phyloP scores from a whole-genome alignment of 2,329 filamentous ascomycete species.

The Sporothrix euskadiensis region DNA sequence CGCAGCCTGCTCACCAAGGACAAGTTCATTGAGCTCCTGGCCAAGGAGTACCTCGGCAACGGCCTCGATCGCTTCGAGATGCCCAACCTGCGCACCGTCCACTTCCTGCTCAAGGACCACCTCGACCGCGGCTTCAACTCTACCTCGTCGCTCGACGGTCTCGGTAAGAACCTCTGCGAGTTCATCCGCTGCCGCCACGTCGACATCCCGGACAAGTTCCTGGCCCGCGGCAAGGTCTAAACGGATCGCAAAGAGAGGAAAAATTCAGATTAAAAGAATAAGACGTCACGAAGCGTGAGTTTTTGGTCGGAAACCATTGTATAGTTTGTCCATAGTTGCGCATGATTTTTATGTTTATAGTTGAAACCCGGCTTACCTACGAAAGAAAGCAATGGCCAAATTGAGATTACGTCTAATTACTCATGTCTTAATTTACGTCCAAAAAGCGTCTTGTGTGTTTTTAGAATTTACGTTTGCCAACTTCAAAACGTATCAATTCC shows the following conservation, averaged over 20 bases:
- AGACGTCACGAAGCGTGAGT: too few species aligned
- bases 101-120: slow-evolving; percentile 34
- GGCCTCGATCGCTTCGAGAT: slow-evolving; percentile 51
- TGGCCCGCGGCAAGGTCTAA: slow-evolving; percentile 35
- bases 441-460: neutral
- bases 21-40: slow-evolving; percentile 43
- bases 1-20: slow-evolving; percentile 44
- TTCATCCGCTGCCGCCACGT: slow-evolving; percentile 44
- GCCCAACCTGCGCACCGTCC: slow-evolving; percentile 41
- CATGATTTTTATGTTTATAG: neutral
- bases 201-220: slow-evolving; percentile 47
- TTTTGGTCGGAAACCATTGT: neutral
- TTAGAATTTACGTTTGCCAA: neutral
- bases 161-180: slow-evolving; percentile 30
- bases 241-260: neutral
- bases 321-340: slow-evolving; percentile 6
- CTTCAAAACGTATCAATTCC: neutral
- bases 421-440: neutral
- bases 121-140: slow-evolving; percentile 40
- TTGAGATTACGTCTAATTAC: neutral
- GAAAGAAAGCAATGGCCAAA: neutral
- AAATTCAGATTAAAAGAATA: neutral
- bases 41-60: slow-evolving; percentile 42
- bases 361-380: neutral
- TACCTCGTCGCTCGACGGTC: slow-evolving; percentile 26